phyloP scores from a whole-genome alignment of 1,284 basidiomycete species.

The Tilletia setariae region DNA sequence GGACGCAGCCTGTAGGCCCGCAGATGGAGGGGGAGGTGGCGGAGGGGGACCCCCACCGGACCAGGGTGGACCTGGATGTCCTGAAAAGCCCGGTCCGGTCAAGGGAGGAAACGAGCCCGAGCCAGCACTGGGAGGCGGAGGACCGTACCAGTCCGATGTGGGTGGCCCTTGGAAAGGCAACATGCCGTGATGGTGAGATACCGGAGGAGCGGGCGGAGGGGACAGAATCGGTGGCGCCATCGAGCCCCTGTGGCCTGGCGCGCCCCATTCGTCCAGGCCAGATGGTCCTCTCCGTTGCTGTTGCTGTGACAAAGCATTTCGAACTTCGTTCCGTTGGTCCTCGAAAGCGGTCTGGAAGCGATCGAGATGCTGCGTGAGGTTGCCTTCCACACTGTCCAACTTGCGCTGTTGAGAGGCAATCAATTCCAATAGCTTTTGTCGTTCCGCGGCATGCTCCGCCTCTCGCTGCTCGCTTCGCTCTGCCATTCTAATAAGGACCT shows the following conservation, averaged over 20 bases:
- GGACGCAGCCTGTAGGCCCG: background rate
- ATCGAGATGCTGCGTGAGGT: background rate
- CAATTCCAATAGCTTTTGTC: background rate
- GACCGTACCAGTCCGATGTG: too few species aligned
- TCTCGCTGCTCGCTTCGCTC: conserved; percentile 3
- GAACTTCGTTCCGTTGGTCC: background rate
- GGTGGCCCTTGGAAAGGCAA: too few species aligned
- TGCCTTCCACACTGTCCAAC: conserved; percentile 11
- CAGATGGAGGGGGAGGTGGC: background rate
- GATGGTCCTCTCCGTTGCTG: background rate
- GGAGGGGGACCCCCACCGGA: background rate
- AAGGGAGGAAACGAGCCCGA: conserved; percentile 1
- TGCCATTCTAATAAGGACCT: background rate
- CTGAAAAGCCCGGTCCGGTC: background rate
- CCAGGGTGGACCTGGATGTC: background rate
- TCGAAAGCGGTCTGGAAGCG: background rate
- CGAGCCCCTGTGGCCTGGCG: too few species aligned
- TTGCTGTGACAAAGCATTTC: background rate
- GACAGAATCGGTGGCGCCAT: background rate
- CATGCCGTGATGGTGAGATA: background rate
- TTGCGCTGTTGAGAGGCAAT: background rate
- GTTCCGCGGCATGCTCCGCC: conserved; percentile 3
- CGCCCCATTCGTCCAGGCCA: too few species aligned
- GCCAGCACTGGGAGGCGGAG: background rate
- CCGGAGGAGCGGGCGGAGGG: background rate